These are phyloP conservation scores for Multifurca ochricompacta DNA, from an alignment of 768 basidiomycete species.

Conservation along the genomic window DNA sequence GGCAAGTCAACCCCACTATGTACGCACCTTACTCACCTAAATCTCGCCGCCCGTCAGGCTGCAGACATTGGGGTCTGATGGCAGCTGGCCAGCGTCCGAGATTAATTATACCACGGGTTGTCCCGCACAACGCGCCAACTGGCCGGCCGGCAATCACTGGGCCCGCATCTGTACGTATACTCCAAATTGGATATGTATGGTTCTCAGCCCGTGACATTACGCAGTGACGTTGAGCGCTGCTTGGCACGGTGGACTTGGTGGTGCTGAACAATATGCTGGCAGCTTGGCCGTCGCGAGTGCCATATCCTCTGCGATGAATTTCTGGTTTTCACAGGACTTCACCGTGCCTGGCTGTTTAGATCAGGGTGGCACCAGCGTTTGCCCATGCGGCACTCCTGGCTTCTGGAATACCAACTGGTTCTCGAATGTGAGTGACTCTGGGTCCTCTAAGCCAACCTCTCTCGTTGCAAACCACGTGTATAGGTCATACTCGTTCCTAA, in stretches of 20 bases:
- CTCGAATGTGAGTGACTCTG: constrained; percentile 12
- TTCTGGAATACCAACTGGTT: constrained; percentile 22
- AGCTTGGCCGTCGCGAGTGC: constrained; percentile 17
- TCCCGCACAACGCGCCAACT: constrained; percentile 30
- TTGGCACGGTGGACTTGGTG: constrained; percentile 22
- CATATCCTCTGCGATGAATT: constrained; percentile 24
- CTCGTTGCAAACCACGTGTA: not conserved
- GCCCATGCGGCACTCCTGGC: constrained; percentile 28
- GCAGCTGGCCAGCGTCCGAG: constrained; percentile 21
- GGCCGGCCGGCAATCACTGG: constrained; percentile 30
- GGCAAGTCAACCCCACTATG: not conserved
- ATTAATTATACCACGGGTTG: constrained; percentile 30
- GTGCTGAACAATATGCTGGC: constrained; percentile 12
- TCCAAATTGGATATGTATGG: not conserved
- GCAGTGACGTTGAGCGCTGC: constrained; percentile 23
- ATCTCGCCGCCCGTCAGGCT: constrained; percentile 10
- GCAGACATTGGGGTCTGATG: constrained; percentile 18
- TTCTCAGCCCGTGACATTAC: not conserved
- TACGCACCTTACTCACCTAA: not conserved
- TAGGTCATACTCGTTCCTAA: constrained; percentile 20
- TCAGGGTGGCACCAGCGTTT: constrained; percentile 22
- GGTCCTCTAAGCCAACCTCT: not conserved
- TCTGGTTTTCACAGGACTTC: constrained; percentile 29
- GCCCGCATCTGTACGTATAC: constrained; percentile 21
- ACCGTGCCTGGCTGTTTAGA: constrained; percentile 25